A percentile compares a stretch with the other conserved stretches of the same genome.
Conservation (phyloP, 108 stramenopile species). For the Poteriospumella lacustris region DNA sequence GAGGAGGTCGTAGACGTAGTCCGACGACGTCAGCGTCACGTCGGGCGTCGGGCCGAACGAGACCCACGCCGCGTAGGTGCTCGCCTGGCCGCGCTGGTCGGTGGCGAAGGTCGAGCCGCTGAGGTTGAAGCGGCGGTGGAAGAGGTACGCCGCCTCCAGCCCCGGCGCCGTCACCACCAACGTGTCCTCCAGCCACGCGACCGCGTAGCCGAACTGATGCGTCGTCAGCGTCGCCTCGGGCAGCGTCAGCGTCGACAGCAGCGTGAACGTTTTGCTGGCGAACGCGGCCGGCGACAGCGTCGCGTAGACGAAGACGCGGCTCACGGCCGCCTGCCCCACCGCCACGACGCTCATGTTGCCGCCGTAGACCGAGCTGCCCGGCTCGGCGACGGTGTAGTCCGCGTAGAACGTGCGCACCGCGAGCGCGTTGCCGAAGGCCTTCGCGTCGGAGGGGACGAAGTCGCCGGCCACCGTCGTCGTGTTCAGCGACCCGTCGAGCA, state of each 20-base stretch:
- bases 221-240: neutral
- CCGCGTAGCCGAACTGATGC: constrained; percentile 47
- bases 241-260: neutral
- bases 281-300: neutral
- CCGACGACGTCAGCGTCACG: neutral
- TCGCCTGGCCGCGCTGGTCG: neutral
- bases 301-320: neutral
- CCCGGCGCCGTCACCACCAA: constrained; percentile 53
- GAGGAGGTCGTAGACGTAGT: constrained; percentile 64
- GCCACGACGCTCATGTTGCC: neutral
- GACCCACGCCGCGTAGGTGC: too few species aligned
- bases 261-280: neutral
- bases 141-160: constrained; percentile 56
- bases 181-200: constrained; percentile 51
- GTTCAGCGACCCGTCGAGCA: constrained; percentile 27
- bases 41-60: constrained; percentile 43
- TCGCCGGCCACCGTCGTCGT: constrained; percentile 12
- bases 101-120: constrained; percentile 19
- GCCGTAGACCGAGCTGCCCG: neutral
- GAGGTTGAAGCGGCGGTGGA: constrained; percentile 39
- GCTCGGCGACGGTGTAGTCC: neutral
- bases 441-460: neutral
- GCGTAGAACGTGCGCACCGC: neutral
- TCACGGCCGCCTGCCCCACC: neutral
- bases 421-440: neutral